These are phyloP conservation scores for Lentinula aciculospora DNA, from an alignment of 768 basidiomycete genomes.

Conservation along the genomic window DNA sequence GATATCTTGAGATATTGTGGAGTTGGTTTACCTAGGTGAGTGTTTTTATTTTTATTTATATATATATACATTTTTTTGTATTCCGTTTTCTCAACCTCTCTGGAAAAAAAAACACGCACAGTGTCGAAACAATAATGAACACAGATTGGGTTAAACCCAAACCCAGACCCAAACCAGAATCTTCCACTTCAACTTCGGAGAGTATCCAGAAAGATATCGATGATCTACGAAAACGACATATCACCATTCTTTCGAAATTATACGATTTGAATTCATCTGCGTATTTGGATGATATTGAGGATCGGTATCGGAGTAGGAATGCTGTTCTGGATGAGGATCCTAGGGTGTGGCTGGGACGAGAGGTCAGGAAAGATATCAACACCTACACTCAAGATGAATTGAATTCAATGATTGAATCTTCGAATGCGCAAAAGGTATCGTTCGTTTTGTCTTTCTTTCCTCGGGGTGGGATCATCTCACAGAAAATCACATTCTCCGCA, in stretches of 20 bases:
- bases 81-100: no score
- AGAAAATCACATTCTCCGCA: not conserved
- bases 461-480: no score
- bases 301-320: constrained; percentile 3
- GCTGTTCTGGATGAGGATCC: constrained; percentile 1
- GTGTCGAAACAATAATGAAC: not conserved
- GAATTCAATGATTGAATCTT: not conserved
- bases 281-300: constrained; percentile 2
- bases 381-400: not conserved
- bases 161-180: not conserved
- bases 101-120: no score
- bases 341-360: not conserved
- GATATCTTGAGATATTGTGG: not conserved
- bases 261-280: not conserved
- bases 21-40: not conserved
- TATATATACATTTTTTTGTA: no score
- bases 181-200: no score
- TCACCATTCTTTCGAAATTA: not conserved
- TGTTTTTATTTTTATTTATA: no score
- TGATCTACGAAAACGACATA: not conserved
- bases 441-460: no score
- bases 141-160: constrained; percentile 2
- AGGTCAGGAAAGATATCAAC: not conserved
- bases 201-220: not conserved
- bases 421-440: not conserved